Percentiles rank a stretch among this genome's conserved stretches.
These are phyloP conservation scores for Xylaria flabelliformis DNA, from an alignment of 495 filamentous ascomycete genomes.

Conservation along the genomic window DNA sequence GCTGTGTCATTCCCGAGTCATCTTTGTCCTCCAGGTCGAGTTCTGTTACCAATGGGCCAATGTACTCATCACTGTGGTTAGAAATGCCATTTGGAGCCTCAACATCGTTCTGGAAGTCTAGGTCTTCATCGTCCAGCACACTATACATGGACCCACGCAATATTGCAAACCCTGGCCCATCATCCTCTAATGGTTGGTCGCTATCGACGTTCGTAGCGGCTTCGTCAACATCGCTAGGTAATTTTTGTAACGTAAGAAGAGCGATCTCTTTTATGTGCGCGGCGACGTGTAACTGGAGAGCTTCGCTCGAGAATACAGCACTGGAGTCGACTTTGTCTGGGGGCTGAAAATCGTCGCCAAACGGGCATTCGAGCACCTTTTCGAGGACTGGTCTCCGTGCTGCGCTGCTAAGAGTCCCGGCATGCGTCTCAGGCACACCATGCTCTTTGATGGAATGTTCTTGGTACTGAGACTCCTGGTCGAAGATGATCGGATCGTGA, in stretches of 20 bases:
- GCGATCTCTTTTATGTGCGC: constrained; percentile 46
- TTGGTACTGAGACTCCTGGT: constrained; percentile 39
- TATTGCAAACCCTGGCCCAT: constrained; percentile 27
- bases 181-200: constrained; percentile 41
- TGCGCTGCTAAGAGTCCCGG: constrained; percentile 38
- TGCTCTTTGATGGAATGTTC: constrained; percentile 43
- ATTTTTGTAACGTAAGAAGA: constrained; percentile 44
- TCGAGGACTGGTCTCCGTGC: constrained; percentile 39
- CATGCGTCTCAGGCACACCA: constrained; percentile 40
- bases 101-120: constrained; percentile 40
- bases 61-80: constrained; percentile 34
- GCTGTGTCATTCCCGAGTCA: constrained; percentile 38
- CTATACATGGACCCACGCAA: constrained; percentile 45
- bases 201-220: constrained; percentile 38
- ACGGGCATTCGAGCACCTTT: constrained; percentile 40
- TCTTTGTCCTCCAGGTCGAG: constrained; percentile 43
- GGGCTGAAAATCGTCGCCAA: constrained; percentile 43
- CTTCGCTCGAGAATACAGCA: constrained; percentile 41
- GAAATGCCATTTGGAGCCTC: constrained; percentile 32
- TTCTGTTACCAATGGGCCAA: constrained; percentile 34
- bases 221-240: constrained; percentile 41
- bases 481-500: constrained; percentile 41
- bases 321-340: constrained; percentile 36
- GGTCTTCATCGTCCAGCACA: constrained; percentile 39
- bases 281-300: constrained; percentile 43